Evolutionary conservation across 148 eudicot species (phyloP), one percentile per base, ranked within the genome.

Genomic region (Pharnaceum exiguum): DNA sequence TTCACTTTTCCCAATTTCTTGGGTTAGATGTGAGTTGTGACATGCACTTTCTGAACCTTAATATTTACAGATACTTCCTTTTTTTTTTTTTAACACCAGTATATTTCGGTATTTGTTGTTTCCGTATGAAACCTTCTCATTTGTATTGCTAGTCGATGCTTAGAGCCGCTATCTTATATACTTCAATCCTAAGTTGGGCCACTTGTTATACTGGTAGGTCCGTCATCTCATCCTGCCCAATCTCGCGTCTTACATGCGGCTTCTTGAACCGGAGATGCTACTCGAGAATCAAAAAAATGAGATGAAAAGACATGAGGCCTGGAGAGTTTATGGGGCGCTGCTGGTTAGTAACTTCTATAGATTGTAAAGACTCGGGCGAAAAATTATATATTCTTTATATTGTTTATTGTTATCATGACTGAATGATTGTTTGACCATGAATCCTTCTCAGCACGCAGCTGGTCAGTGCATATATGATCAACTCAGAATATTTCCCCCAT

Each of bases 281-380:
- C 77, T 77, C 11, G 81, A 79, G 56, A 73, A 66, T 40, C 85
- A 77, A 69, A 85, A 77, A 71, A 82, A 82, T 61, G 88, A 79
- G 66, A 73, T 78, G 73, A 85, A 82, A 50, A 75, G 94, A 71
- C 75, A 72, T 43, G 94, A 85, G 77, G 85, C 94, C 51, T 85
- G 88, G 85, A 82, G 83, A 63, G 83, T 82, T 16, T 82, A 79
- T 63, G 94, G 94, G 55, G 94, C 88, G 39, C 70, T 86, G 74
- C 72, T 82, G 83, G 94, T 86, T 52, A 66, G 85, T 67, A 17
- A 10, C 19, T 45, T 65, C 27, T 28, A n/a, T n/a, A n/a, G n/a
- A n/a, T n/a, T n/a, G n/a, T n/a, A n/a, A n/a, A n/a, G n/a, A n/a
- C n/a, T n/a, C n/a, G n/a, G n/a, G n/a, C n/a, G n/a, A n/a, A n/a